These are phyloP conservation scores for Amanita exitialis DNA, from an alignment of 768 basidiomycete species.

Conservation along the genomic window DNA sequence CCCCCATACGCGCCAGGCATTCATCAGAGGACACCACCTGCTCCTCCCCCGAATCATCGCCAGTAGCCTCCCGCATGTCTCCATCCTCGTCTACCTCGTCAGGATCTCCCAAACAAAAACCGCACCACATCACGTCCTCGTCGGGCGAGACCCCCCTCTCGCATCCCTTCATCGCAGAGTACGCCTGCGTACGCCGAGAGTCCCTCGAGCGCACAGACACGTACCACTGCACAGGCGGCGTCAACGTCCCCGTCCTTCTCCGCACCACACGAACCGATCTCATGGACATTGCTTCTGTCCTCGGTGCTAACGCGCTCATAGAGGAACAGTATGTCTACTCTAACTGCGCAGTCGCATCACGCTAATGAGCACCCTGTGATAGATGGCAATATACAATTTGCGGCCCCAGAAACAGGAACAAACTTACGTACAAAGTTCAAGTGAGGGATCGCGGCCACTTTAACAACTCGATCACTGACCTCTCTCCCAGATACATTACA, in stretches of 20 bases:
- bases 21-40: neutral
- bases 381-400: slow-evolving; percentile 62
- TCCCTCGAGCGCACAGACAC: slow-evolving; percentile 26
- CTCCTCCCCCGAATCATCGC: neutral
- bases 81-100: neutral
- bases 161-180: slow-evolving; percentile 24
- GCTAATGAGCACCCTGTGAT: neutral
- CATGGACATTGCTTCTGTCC: slow-evolving; percentile 34
- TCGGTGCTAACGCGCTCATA: slow-evolving; percentile 52
- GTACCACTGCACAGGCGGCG: slow-evolving; percentile 52
- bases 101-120: slow-evolving; percentile 9
- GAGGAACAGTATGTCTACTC: slow-evolving; percentile 50
- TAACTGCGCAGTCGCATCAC: slow-evolving; percentile 7
- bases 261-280: slow-evolving; percentile 42
- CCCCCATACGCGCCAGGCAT: neutral
- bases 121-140: slow-evolving; percentile 20
- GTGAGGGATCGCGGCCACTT: too few relatives aligned
- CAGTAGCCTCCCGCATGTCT: neutral
- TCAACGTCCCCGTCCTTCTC: slow-evolving; percentile 49
- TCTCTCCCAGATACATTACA: slow-evolving; percentile 45
- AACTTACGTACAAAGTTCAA: slow-evolving; percentile 48
- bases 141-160: slow-evolving; percentile 30
- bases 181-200: slow-evolving; percentile 15
- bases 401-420: slow-evolving; percentile 36
- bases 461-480: too few relatives aligned